These are phyloP conservation scores for Scutellaria barbata DNA, from an alignment of 257 asterid genomes.

Conservation along the genomic window DNA sequence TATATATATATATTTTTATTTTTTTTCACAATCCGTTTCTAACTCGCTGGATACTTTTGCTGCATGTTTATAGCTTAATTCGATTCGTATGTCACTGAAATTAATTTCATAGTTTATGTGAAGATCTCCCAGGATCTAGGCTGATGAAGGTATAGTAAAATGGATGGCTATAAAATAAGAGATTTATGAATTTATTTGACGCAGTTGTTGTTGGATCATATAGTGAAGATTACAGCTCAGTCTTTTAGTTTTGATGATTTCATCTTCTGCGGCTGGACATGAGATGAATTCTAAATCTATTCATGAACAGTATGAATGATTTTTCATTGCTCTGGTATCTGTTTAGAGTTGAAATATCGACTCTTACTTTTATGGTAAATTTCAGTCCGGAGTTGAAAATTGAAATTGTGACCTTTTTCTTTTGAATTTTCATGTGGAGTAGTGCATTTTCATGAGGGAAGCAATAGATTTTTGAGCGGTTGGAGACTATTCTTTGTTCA, in stretches of 20 bases:
- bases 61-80: constrained; percentile 26
- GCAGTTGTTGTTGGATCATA: constrained; percentile 27
- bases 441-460: constrained; percentile 3
- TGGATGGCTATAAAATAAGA: not conserved
- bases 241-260: constrained; percentile 9
- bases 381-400: constrained; percentile 3
- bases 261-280: constrained; percentile 8
- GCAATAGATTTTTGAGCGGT: constrained; percentile 4
- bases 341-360: not conserved
- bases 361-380: not conserved
- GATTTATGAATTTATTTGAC: constrained; percentile 27
- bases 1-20: not conserved
- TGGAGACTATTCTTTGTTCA: constrained; percentile 11
- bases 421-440: not conserved
- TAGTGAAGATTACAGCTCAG: constrained; percentile 21
- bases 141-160: constrained; percentile 22
- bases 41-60: constrained; percentile 20
- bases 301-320: not conserved
- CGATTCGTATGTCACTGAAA: not conserved
- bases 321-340: not conserved
- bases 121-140: constrained; percentile 39
- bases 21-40: not conserved
- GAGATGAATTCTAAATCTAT: constrained; percentile 3
- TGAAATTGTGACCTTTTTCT: not conserved
- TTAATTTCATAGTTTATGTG: not conserved